These are phyloP conservation scores for Styphnolobium japonicum DNA, from an alignment of 306 rosid species.

Conservation along the genomic window DNA sequence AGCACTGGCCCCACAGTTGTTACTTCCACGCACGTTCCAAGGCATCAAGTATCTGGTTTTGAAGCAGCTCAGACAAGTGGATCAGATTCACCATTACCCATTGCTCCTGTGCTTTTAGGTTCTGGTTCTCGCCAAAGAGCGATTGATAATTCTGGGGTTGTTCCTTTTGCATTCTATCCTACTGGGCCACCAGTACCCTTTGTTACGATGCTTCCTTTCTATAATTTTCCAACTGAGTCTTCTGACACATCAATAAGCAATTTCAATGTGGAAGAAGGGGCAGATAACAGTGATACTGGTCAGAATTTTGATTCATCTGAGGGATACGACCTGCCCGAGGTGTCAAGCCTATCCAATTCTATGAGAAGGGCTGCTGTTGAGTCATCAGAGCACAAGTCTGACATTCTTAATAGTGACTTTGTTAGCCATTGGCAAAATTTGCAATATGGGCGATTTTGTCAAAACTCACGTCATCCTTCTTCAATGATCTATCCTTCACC, in stretches of 20 bases:
- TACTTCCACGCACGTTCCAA: constrained; percentile 44
- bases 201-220: constrained; percentile 72
- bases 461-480: constrained; percentile 47
- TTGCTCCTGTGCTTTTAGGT: constrained; percentile 68
- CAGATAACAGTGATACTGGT: constrained; percentile 61
- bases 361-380: constrained; percentile 47
- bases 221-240: constrained; percentile 62
- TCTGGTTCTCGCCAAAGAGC: constrained; percentile 73
- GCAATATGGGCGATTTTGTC: constrained; percentile 79
- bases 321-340: constrained; percentile 56
- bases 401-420: constrained; percentile 88
- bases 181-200: constrained; percentile 99
- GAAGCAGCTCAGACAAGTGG: constrained; percentile 79
- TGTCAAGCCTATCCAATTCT: constrained; percentile 50
- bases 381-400: constrained; percentile 52
- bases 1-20: constrained; percentile 43
- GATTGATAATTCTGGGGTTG: constrained; percentile 55
- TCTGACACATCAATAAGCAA: constrained; percentile 66
- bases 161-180: constrained; percentile 74
- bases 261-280: constrained; percentile 58
- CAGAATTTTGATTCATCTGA: constrained; percentile 64
- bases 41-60: constrained; percentile 66
- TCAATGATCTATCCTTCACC: constrained; percentile 60
- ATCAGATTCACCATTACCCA: constrained; percentile 60
- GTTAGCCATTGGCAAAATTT: constrained; percentile 81